Conservation (phyloP, 1,284 basidiomycete species). For the Boletus smithii region DNA sequence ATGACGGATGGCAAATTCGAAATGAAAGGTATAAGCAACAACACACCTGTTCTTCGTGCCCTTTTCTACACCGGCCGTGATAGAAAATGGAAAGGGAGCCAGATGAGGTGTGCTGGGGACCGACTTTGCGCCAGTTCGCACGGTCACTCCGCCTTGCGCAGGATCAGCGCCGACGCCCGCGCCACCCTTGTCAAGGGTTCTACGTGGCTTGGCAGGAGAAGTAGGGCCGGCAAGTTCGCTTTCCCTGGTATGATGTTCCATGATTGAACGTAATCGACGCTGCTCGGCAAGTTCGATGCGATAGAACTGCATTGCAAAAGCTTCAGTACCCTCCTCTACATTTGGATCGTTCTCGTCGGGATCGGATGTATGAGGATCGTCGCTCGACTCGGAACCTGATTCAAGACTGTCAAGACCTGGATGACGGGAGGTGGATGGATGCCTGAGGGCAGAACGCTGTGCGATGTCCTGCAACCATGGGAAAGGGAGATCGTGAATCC, state of each 20-base stretch:
- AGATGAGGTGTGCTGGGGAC: constrained; percentile 24
- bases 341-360: constrained; percentile 36
- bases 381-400: constrained; percentile 37
- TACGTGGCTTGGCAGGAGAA: constrained; percentile 9
- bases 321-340: constrained; percentile 68
- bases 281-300: constrained; percentile 90
- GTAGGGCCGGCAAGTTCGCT: constrained; percentile 18
- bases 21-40: constrained; percentile 29
- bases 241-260: constrained; percentile 83
- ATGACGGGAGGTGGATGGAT: constrained; percentile 52
- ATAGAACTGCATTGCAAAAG: constrained; percentile 89
- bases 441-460: constrained; percentile 38
- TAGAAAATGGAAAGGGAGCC: constrained; percentile 77
- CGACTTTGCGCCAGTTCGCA: constrained; percentile 21
- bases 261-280: constrained; percentile 82
- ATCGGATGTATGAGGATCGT: constrained; percentile 35
- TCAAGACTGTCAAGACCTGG: constrained; percentile 68
- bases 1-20: constrained; percentile 7
- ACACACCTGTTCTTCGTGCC: constrained; percentile 88
- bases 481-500: constrained; percentile 77
- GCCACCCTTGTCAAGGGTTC: constrained; percentile 3
- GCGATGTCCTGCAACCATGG: constrained; percentile 79
- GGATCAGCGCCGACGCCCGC: neutral
- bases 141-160: constrained; percentile 7
- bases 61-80: constrained; percentile 94